Evolutionary conservation across 192 early-diverging fungal species (phyloP).

Genomic region (Pecoramyces ruminantium): DNA sequence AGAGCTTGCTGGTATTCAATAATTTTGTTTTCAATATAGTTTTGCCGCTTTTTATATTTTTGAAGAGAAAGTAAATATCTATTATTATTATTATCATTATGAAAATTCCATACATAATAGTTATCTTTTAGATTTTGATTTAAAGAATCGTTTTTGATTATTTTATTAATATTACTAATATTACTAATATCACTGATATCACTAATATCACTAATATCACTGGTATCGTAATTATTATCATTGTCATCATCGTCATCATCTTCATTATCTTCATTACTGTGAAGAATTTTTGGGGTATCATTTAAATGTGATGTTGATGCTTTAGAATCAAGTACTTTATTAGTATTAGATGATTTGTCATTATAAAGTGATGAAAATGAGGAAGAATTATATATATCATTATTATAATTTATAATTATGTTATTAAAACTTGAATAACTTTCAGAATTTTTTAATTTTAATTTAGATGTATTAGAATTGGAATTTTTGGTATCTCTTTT

Average conservation of each 20-base stretch:
- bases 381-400: too few species aligned
- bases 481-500: not conserved
- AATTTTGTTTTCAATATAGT: not conserved
- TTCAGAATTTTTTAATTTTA: not conserved
- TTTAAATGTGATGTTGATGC: not conserved
- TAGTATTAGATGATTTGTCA: too few species aligned
- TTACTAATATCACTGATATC: too few species aligned
- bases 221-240: not conserved
- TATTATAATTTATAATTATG: not conserved
- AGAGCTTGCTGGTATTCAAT: not conserved
- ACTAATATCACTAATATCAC: too few species aligned
- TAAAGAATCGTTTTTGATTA: too few species aligned
- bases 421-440: not conserved
- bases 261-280: not conserved
- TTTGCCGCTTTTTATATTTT: not conserved
- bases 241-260: not conserved
- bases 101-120: not conserved
- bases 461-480: not conserved
- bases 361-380: too few species aligned
- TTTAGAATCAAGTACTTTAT: too few species aligned
- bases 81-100: not conserved
- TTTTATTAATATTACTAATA: too few species aligned
- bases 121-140: too few species aligned
- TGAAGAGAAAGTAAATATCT: not conserved
- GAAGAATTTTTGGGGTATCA: not conserved